A percentile compares a stretch with the other conserved stretches of the same genome.
These are phyloP conservation scores for Cicer judaicum DNA, from an alignment of 306 rosid genomes.

Conservation along the genomic window DNA sequence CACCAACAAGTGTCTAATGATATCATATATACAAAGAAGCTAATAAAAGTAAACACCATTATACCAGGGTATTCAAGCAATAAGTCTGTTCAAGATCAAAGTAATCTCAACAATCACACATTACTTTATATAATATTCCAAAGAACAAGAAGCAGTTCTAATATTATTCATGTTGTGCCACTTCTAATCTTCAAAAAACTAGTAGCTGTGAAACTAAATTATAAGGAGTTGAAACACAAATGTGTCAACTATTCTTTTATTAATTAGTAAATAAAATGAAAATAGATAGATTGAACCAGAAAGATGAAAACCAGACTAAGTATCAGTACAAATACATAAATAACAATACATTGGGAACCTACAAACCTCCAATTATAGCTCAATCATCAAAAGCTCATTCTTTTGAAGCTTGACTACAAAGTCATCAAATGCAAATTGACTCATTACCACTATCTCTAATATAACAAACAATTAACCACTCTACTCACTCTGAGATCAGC, in stretches of 20 bases:
- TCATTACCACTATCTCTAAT: background rate
- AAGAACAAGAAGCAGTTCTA: constrained; percentile 10
- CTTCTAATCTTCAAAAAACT: too few species aligned
- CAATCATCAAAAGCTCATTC: constrained; percentile 8
- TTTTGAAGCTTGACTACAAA: constrained; percentile 27
- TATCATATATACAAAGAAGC: background rate
- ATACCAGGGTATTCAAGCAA: constrained; percentile 13
- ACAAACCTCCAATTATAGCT: background rate
- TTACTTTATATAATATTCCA: constrained; percentile 1
- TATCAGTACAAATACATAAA: background rate
- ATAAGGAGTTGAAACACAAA: too few species aligned
- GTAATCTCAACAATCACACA: background rate
- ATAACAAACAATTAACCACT: too few species aligned
- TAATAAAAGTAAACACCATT: constrained; percentile 2
- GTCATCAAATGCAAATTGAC: background rate
- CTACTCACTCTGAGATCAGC: too few species aligned
- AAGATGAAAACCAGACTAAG: constrained; percentile 13
- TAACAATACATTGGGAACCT: constrained; percentile 2
- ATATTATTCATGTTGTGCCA: constrained; percentile 1
- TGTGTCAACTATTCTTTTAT: too few species aligned
- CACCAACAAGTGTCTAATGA: background rate
- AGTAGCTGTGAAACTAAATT: too few species aligned
- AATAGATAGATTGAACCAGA: background rate
- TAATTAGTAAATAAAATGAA: too few species aligned
- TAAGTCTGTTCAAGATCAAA: constrained; percentile 25